These are phyloP conservation scores for Daphne laureola DNA, from an alignment of 441 rosid genomes.

Conservation along the genomic window DNA sequence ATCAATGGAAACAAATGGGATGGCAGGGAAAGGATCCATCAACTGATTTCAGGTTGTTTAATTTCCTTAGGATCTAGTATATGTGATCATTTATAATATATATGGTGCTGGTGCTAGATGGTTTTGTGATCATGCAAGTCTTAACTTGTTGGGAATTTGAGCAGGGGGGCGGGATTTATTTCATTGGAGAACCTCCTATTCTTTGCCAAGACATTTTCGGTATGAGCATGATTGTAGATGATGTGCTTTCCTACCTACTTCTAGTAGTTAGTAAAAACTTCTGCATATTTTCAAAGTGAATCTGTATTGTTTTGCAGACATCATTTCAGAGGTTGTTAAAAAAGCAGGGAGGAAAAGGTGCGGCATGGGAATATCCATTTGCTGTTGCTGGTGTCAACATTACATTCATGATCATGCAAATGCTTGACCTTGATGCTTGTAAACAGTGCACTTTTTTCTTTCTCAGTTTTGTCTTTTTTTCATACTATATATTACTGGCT, in stretches of 20 bases:
- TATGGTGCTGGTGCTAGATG: background rate
- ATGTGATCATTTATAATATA: too few species aligned
- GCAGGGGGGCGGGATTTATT: conserved; percentile 92
- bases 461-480: background rate
- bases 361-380: conserved; percentile 95
- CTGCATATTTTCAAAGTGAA: background rate
- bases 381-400: conserved; percentile 95
- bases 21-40: conserved; percentile 98
- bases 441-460: background rate
- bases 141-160: conserved; percentile 10
- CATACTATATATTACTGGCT: conserved; percentile 14
- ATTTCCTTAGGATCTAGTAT: background rate
- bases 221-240: conserved; percentile 16
- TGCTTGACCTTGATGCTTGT: conserved; percentile 92
- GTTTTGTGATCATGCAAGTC: conserved; percentile 3
- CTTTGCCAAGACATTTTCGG: conserved; percentile 83
- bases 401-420: conserved; percentile 94
- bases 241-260: background rate
- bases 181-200: conserved; percentile 84
- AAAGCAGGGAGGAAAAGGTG: conserved; percentile 74
- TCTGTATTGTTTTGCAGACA: conserved; percentile 32
- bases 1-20: conserved; percentile 96
- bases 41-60: conserved; percentile 71
- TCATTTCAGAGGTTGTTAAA: conserved; percentile 59
- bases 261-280: too few species aligned